Base-by-base conservation (phyloP, 805 yeast species). In the Saturnispora hagleri region DNA sequence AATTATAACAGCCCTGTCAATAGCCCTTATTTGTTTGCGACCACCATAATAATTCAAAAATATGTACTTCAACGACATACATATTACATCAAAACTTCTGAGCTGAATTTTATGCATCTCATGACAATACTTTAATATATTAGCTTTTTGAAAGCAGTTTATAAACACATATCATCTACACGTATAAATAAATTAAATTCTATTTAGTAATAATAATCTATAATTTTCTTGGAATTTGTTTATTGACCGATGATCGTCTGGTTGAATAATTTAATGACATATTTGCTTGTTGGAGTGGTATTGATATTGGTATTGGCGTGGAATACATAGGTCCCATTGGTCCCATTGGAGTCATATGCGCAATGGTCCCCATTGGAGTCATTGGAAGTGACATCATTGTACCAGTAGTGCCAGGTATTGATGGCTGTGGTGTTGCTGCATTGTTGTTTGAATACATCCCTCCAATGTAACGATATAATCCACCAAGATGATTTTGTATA, bases 401-500 rank as follows among this genome's bases (percentile, higher is more conserved):
- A 12, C 34, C 34, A 31, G 34, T 10, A 13, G 34, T 13, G 15
- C 34, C 34, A 13, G 34, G 1, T 31, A 31, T 4, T 31, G 34
- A 13, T 38, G 46, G 58, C 17, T 48, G 52, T 17, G 51, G 51
- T 15, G 54, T 36, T n/a, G 28, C 18, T 31, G 38, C 28, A 26
- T 42, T 38, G 20, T 42, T n/a, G 43, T 15, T 26, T 54, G 52
- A 46, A 44, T 62, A 40, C 50, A 57, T 38, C 10, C 50, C 59
- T 40, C 58, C 56, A 33, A 63, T 46, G 45, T 58, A 61, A 22
- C 57, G 58, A 57, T 64, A 63, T 26, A 64, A 57, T 12, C 56
- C 58, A 36, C 61, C 61, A 22, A 67, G 52, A 51, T 66, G 69
- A 51, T 68, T 68, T 52, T 68, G 72, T 50, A 60, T 64, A 50